These are phyloP conservation scores for Seiridium unicorne DNA, from an alignment of 2,329 filamentous ascomycete genomes.

Conservation along the genomic window DNA sequence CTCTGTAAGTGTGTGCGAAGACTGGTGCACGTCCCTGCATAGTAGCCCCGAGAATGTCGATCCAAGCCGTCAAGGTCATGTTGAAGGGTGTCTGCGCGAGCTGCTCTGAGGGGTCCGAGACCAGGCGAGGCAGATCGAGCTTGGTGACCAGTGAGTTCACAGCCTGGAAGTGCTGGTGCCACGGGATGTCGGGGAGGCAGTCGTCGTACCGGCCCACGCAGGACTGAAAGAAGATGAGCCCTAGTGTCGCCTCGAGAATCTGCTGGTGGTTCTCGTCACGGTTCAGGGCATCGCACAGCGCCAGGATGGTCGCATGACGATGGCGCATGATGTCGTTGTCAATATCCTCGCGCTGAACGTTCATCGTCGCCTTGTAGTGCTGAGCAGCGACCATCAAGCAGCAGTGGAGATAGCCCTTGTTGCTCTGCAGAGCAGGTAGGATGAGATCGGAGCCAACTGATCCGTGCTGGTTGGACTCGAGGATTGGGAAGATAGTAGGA, in stretches of 20 bases:
- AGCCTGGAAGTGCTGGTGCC: constrained; percentile 96
- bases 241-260: constrained; percentile 88
- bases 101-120: constrained; percentile 60
- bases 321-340: constrained; percentile 92
- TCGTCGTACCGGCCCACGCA: constrained; percentile 86
- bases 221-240: constrained; percentile 95
- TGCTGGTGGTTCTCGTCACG: constrained; percentile 79
- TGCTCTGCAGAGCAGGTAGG: constrained; percentile 82
- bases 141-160: constrained; percentile 82
- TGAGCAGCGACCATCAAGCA: constrained; percentile 91
- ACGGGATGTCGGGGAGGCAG: constrained; percentile 84
- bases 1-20: constrained; percentile 93
- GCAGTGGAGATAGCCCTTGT: constrained; percentile 93
- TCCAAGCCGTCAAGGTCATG: constrained; percentile 93
- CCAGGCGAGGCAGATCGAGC: constrained; percentile 71
- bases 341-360: constrained; percentile 67
- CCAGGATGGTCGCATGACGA: constrained; percentile 81
- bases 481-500: constrained; percentile 85
- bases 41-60: constrained; percentile 92
- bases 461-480: constrained; percentile 86
- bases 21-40: constrained; percentile 84
- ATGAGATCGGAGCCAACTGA: constrained; percentile 79
- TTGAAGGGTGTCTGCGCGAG: constrained; percentile 77
- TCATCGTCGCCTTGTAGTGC: constrained; percentile 79
- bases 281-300: constrained; percentile 79